Evolutionary conservation across 805 yeast species (phyloP).

Genomic region (Kodamaea lidongshanica): DNA sequence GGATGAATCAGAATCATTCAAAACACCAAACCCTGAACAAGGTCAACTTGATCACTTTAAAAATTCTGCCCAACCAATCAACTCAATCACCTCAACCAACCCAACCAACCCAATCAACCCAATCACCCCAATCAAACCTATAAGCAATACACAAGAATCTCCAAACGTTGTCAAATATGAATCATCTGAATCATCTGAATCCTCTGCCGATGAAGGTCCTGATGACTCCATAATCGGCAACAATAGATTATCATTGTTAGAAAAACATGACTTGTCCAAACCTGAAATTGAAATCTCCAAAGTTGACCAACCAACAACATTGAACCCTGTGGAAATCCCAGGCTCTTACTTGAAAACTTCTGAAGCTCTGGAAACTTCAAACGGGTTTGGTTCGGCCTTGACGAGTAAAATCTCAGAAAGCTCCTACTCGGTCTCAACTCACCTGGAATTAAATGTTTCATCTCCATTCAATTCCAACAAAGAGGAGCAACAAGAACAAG

Average conservation of each 20-base stretch:
- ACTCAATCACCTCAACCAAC: constrained; percentile 1
- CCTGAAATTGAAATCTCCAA: constrained; percentile 5
- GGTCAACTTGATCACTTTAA: not conserved
- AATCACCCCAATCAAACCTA: not conserved
- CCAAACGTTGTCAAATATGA: constrained; percentile 34
- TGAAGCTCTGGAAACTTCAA: no score
- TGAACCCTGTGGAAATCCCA: not conserved
- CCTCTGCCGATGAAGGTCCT: constrained; percentile 27
- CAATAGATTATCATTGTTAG: constrained; percentile 26
- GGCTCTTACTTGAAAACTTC: not conserved
- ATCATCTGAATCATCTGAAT: no score
- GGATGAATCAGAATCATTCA: not conserved
- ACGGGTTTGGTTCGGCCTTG: no score
- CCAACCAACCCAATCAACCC: constrained; percentile 9
- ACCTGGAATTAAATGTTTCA: no score
- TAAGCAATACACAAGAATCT: constrained; percentile 13
- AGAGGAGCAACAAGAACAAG: no score
- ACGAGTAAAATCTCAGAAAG: no score
- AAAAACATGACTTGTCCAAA: constrained; percentile 25
- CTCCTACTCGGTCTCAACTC: no score
- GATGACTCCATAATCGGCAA: constrained; percentile 12
- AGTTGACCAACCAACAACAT: no score
- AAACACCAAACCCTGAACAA: not conserved
- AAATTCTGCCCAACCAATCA: not conserved
- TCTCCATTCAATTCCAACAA: no score